A percentile compares a stretch with the other conserved stretches of the same genome.
Conservation (phyloP, 805 yeast genomes). For the Saturnispora galanensis region DNA sequence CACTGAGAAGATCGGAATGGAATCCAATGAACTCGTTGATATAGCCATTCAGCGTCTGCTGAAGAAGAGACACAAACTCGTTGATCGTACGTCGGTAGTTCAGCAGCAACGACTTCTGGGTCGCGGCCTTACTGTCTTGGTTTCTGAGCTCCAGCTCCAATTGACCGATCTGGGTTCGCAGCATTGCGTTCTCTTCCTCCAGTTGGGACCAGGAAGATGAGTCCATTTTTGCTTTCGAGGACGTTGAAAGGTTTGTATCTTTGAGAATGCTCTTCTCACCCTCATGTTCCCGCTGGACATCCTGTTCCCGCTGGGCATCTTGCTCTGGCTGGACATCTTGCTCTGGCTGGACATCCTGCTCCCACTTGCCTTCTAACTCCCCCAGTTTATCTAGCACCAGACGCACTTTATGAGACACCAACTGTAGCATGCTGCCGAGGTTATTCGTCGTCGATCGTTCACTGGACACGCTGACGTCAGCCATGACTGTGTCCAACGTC, state of each 20-base stretch:
- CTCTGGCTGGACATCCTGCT: no score
- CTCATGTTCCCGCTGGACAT: no score
- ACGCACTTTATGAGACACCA: background rate
- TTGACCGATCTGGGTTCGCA: background rate
- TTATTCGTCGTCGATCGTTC: background rate
- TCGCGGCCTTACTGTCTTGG: background rate
- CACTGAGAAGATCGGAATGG: constrained; percentile 6
- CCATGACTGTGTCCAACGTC: constrained; percentile 23
- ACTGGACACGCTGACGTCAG: background rate
- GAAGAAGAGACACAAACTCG: constrained; percentile 5
- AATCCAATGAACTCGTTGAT: constrained; percentile 9
- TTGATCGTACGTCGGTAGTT: constrained; percentile 1
- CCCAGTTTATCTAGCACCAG: background rate
- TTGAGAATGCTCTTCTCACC: no score
- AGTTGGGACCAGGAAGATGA: no score
- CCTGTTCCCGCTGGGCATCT: background rate
- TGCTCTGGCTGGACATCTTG: no score
- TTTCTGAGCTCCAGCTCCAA: background rate
- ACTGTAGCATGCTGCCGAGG: background rate
- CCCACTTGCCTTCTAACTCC: background rate
- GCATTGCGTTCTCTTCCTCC: no score
- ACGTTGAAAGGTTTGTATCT: no score
- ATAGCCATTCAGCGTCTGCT: constrained; percentile 4
- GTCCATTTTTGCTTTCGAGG: no score
- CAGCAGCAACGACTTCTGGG: background rate